These are phyloP conservation scores for Sugiyamaella floridensis DNA, from an alignment of 805 yeast genomes.

Conservation along the genomic window DNA sequence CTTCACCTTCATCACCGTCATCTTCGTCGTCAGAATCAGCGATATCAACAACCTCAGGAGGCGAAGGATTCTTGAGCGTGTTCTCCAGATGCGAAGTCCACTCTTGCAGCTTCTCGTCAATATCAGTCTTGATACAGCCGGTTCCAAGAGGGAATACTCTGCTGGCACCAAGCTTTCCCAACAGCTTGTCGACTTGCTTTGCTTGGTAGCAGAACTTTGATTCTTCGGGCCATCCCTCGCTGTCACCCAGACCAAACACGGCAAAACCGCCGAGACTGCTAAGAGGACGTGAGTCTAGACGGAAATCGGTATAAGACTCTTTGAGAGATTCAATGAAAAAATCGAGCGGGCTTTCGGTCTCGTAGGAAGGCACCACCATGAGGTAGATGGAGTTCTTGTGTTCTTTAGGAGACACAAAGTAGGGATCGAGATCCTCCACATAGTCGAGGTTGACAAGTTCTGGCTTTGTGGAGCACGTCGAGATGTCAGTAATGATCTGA, in stretches of 20 bases:
- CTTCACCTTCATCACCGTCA: constrained; percentile 35
- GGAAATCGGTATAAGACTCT: constrained; percentile 78
- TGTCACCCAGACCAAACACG: constrained; percentile 82
- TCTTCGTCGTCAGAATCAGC: constrained; percentile 50
- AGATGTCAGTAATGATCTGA: constrained; percentile 20
- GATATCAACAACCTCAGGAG: constrained; percentile 56
- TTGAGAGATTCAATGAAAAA: constrained; percentile 72
- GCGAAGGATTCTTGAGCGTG: constrained; percentile 54
- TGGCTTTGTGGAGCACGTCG: constrained; percentile 30
- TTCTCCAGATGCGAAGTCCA: constrained; percentile 60
- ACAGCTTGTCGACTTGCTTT: constrained; percentile 58
- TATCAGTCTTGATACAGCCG: constrained; percentile 61
- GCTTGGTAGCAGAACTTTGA: constrained; percentile 85
- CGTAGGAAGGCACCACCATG: constrained; percentile 81
- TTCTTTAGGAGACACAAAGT: constrained; percentile 55
- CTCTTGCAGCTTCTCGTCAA: constrained; percentile 51
- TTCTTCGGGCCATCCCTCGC: constrained; percentile 65
- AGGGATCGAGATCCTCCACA: constrained; percentile 75
- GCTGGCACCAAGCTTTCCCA: constrained; percentile 80
- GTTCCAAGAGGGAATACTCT: constrained; percentile 78
- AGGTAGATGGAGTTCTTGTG: constrained; percentile 46
- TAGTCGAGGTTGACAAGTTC: constrained; percentile 67
- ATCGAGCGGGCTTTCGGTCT: constrained; percentile 87
- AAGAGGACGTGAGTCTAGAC: constrained; percentile 78
- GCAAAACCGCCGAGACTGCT: constrained; percentile 66